Evolutionary conservation across 306 rosid genomes (phyloP), one percentile per base, ranked within the genome.

Genomic region (Rosa rugosa): DNA sequence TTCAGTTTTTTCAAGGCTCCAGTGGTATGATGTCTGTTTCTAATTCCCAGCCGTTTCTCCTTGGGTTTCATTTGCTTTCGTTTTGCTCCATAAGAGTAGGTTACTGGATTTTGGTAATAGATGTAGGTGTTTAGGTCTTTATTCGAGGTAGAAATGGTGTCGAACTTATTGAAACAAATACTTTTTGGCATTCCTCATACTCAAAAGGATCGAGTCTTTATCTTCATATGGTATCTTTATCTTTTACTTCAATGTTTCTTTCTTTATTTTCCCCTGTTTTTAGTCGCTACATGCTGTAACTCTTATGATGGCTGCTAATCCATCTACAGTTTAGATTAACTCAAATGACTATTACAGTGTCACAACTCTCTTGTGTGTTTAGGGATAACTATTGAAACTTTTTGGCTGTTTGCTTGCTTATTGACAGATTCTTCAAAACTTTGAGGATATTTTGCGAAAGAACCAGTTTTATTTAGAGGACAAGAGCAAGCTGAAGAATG

Each of bases 351-450:
- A 6, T 75, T 59, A n/a, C 69, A 3, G 16, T 41, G 25, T 74
- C 47, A 22, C 41, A 2, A 6, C 18, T 60, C 57, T 60, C 54
- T 60, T 60, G 17, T 44, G 27, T 44, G 22, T 73, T 40, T 57
- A 3, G 27, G 51, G 70, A 42, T 75, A 27, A 60, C 13, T 74
- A 22, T 23, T 13, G 79, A 72, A 14, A 36, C 51, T 74, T 62
- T 75, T 84, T 68, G 27, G 40, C 53, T 60, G 64, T 73, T 80
- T 83, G 80, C 50, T 72, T 66, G 71, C 46, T 83, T 79, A 77
- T 81, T 65, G 50, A 68, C 98, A 92, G 97, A 86, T 92, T 86
- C 90, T 95, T 84, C 91, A 87, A 72, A 95, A 83, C 84, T 92
- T 86, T 42, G 94, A 79, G 85, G 90, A 92, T 79, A 87, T 95